A percentile compares a stretch with the other conserved stretches of the same genome.
phyloP scores from a whole-genome alignment of 805 yeast species.

The Jamesozyma hellenica region DNA sequence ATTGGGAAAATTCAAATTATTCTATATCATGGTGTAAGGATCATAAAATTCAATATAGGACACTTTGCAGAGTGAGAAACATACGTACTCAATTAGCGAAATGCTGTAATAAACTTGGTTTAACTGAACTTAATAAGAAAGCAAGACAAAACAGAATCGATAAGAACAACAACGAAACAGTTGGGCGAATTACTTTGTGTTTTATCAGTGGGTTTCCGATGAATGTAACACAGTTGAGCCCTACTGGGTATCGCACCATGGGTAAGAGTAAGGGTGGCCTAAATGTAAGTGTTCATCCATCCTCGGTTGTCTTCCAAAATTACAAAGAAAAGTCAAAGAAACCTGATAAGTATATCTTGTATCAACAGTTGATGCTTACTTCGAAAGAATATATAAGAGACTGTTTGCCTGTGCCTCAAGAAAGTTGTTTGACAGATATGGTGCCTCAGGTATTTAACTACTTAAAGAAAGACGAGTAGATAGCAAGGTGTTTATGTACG shows the following conservation, averaged over 20 bases:
- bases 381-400: constrained; percentile 83
- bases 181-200: constrained; percentile 9
- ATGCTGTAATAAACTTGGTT: constrained; percentile 39
- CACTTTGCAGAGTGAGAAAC: constrained; percentile 57
- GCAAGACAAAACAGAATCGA: neutral
- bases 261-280: constrained; percentile 45
- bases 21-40: constrained; percentile 80
- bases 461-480: neutral
- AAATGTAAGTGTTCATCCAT: constrained; percentile 77
- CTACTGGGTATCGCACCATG: constrained; percentile 23
- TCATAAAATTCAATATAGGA: constrained; percentile 66
- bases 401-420: constrained; percentile 60
- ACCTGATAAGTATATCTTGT: constrained; percentile 63
- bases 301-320: constrained; percentile 50
- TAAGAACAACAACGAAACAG: neutral
- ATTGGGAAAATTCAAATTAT: constrained; percentile 60
- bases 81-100: constrained; percentile 59
- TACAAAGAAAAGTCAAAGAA: constrained; percentile 40
- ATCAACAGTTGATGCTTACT: constrained; percentile 76
- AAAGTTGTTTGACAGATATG: constrained; percentile 59
- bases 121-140: constrained; percentile 14
- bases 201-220: constrained; percentile 29
- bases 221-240: constrained; percentile 23
- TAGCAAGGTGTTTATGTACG: no score
- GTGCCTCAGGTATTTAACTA: constrained; percentile 50